Evolutionary conservation across 2,329 filamentous ascomycete species (phyloP).

Genomic region (Aureobasidium sp.): DNA sequence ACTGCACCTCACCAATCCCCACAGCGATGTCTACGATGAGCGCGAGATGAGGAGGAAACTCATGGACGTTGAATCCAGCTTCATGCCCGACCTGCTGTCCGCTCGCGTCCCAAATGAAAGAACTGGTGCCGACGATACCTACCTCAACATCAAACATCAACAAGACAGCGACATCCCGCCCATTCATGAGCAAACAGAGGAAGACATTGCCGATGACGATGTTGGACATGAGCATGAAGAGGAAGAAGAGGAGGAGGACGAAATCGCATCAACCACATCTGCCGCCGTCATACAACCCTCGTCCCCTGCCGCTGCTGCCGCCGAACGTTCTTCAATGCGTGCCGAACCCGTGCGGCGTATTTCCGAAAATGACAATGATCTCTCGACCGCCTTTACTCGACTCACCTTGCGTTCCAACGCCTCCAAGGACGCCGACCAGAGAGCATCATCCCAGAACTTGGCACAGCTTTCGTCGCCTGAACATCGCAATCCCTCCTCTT

Average conservation of each 20-base stretch:
- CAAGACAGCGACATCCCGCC: slow-evolving; percentile 3
- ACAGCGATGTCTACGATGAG: slow-evolving; percentile 42
- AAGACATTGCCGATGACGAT: slow-evolving; percentile 21
- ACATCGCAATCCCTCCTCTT: neutral
- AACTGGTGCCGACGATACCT: slow-evolving; percentile 40
- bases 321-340: slow-evolving; percentile 23
- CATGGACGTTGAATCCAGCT: slow-evolving; percentile 58
- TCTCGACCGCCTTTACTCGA: slow-evolving; percentile 3
- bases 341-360: neutral
- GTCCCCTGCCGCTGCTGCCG: slow-evolving; percentile 38
- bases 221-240: slow-evolving; percentile 20
- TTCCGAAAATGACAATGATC: neutral
- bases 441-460: neutral
- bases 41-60: slow-evolving; percentile 53
- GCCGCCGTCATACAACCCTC: slow-evolving; percentile 26
- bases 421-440: neutral
- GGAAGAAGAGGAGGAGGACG: slow-evolving; percentile 21
- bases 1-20: slow-evolving; percentile 31
- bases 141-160: slow-evolving; percentile 28
- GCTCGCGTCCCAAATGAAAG: slow-evolving; percentile 31
- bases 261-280: slow-evolving; percentile 3
- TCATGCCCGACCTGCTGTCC: slow-evolving; percentile 44
- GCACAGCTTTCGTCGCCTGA: neutral
- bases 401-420: slow-evolving; percentile 12
- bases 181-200: slow-evolving; percentile 24